Conservation (phyloP, 2,329 filamentous ascomycete genomes). For the Pyrenophora teres region DNA sequence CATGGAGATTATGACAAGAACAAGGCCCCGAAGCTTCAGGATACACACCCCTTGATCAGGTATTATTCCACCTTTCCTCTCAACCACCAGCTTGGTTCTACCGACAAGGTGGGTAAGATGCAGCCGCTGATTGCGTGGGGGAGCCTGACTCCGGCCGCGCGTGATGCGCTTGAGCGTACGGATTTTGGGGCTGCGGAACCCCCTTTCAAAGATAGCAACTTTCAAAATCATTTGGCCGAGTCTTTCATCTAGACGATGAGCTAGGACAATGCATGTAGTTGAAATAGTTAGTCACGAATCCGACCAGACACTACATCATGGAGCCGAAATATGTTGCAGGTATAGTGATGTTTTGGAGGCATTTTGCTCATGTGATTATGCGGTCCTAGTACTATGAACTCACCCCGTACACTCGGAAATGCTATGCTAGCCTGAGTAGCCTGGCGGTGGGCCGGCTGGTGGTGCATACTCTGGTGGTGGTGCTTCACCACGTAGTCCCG, state of each 20-base stretch:
- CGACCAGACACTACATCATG: no score
- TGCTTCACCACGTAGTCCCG: slow-evolving; percentile 7
- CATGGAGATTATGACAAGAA: slow-evolving; percentile 54
- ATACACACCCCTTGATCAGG: slow-evolving; percentile 53
- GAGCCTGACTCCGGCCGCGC: slow-evolving; percentile 51
- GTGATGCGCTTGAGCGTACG: slow-evolving; percentile 51
- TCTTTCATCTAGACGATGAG: slow-evolving; percentile 19
- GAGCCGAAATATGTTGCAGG: no score
- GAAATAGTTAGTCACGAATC: no score
- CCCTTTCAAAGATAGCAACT: slow-evolving; percentile 55
- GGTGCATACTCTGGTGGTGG: slow-evolving; percentile 19
- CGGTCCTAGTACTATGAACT: no score
- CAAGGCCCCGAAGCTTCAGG: slow-evolving; percentile 40
- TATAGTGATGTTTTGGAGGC: no score
- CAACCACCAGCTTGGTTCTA: slow-evolving; percentile 54
- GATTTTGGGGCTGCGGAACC: slow-evolving; percentile 56
- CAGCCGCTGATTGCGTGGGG: slow-evolving; percentile 58
- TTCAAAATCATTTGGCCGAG: slow-evolving; percentile 51
- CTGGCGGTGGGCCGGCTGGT: slow-evolving; percentile 8
- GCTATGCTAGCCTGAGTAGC: slow-evolving; percentile 1
- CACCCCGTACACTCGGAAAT: no score
- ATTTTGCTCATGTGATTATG: no score
- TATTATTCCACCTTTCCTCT: slow-evolving; percentile 57
- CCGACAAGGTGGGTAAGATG: slow-evolving; percentile 48
- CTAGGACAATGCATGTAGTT: no score